Evolutionary conservation across 2,329 filamentous ascomycete species (phyloP).

Genomic region (Byssothecium circinans): DNA sequence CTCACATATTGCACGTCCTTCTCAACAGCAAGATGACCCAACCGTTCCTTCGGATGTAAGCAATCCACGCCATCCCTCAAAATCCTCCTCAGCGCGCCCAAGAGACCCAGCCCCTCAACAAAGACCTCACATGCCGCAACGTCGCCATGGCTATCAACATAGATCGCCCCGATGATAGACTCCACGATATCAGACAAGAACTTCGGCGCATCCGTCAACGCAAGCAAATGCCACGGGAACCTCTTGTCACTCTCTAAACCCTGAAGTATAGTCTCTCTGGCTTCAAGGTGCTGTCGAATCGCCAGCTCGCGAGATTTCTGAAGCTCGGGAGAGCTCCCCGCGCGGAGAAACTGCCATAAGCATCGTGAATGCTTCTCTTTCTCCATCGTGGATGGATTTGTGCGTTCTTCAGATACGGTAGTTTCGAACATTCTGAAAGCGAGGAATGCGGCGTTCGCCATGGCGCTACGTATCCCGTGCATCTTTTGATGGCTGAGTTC

Average conservation of each 20-base stretch:
- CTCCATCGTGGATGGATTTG: conserved; percentile 35
- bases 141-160: conserved; percentile 64
- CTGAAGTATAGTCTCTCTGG: conserved; percentile 54
- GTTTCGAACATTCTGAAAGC: conserved; percentile 72
- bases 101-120: conserved; percentile 65
- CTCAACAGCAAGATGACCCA: conserved; percentile 61
- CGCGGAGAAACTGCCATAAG: conserved; percentile 72
- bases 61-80: conserved; percentile 59
- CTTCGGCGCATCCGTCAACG: conserved; percentile 68
- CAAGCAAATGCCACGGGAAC: conserved; percentile 79
- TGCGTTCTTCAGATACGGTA: conserved; percentile 39
- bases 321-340: conserved; percentile 53
- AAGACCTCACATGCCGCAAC: conserved; percentile 63
- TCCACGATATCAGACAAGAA: conserved; percentile 85
- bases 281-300: conserved; percentile 49
- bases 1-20: conserved; percentile 58
- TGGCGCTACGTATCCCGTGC: conserved; percentile 72
- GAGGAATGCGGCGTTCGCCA: conserved; percentile 80
- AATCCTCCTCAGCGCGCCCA: conserved; percentile 64
- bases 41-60: conserved; percentile 65
- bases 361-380: conserved; percentile 39
- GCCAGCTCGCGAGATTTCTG: conserved; percentile 50
- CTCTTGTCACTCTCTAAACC: conserved; percentile 54
- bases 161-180: conserved; percentile 77
- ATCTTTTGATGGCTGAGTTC: conserved; percentile 62